Evolutionary conservation across 176 grass and related monocot genomes (phyloP).

Genomic region (Stipa capillata): DNA sequence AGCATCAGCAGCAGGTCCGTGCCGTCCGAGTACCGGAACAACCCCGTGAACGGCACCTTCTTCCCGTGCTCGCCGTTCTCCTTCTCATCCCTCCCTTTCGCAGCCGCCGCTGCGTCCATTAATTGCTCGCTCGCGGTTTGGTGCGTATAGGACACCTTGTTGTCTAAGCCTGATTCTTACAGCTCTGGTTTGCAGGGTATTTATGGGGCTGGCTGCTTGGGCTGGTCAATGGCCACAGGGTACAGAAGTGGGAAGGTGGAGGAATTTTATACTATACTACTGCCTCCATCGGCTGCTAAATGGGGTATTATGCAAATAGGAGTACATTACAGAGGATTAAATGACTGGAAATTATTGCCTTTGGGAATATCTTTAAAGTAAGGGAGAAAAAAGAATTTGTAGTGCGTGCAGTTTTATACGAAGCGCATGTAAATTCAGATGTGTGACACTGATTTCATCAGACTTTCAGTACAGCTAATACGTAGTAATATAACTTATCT

Average conservation of each 20-base stretch:
- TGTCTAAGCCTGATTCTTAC: background rate
- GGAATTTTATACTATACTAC: background rate
- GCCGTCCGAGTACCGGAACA: conserved; percentile 39
- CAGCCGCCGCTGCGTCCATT: conserved; percentile 14
- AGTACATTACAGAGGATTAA: background rate
- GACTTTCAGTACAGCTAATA: background rate
- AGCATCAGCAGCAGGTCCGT: conserved; percentile 43
- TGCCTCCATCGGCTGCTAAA: background rate
- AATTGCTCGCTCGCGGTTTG: background rate
- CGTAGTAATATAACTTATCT: background rate
- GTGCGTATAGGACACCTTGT: background rate
- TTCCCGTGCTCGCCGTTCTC: background rate
- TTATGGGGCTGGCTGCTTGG: conserved; percentile 1
- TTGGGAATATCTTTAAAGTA: background rate
- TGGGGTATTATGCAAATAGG: background rate
- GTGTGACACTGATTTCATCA: background rate
- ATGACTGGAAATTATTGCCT: background rate
- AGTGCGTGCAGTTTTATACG: background rate
- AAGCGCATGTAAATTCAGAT: background rate
- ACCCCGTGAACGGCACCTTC: conserved; percentile 18
- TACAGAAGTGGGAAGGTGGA: background rate
- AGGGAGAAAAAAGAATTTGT: background rate
- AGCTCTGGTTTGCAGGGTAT: background rate
- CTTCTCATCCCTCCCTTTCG: background rate
- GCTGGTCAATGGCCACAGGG: background rate